Base-by-base conservation (phyloP, 1,139 yeast species). In the Geotrichum reessii region DNA sequence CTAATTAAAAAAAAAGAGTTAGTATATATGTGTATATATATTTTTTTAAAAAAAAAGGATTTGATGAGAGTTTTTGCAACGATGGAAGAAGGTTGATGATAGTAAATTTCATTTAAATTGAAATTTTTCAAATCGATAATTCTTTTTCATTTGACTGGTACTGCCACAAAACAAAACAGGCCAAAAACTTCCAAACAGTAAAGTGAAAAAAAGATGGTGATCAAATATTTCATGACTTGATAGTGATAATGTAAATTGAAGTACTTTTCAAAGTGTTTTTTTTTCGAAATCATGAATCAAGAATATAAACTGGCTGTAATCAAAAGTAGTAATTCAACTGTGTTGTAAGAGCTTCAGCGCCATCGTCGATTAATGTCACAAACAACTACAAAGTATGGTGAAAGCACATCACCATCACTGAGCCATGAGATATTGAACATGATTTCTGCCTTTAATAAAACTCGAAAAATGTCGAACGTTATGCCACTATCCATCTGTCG, bases 1-100 rank as follows among this genome's bases (percentile, higher is more conserved):
- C 96, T 90, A 78, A 27, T 63, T n/a, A n/a, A n/a, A n/a, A n/a
- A n/a, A 31, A 21, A 31, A 28, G 47, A 33, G 40, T 33, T 33
- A 33, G 40, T 17, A 33, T 14, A 3, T 33, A 14, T 19, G 3
- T n/a, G 17, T 21, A 4, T 33, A 19, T 19, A 4, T n/a, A 21
- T 5, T 14, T 14, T 33, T 14, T 33, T 14, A 33, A 33, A 33
- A 1, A 12, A 9, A 2, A 12, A 33, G 9, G 4, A 8, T 21
- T 19, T 24, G 11, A n/a, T 22, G n/a, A 50, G 14, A 5, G n/a
- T n/a, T n/a, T n/a, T n/a, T 52, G 33, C 25, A 22, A 12, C 14
- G 47, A 19, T 31, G 53, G 24, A n/a, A n/a, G 28, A 3, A 50
- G 17, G 28, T 37, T 11, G 50, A 27, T 4, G 50, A 37, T 42